Evolutionary conservation across 352 stramenopile species (phyloP).

Genomic region (Saprolegnia diclina): DNA sequence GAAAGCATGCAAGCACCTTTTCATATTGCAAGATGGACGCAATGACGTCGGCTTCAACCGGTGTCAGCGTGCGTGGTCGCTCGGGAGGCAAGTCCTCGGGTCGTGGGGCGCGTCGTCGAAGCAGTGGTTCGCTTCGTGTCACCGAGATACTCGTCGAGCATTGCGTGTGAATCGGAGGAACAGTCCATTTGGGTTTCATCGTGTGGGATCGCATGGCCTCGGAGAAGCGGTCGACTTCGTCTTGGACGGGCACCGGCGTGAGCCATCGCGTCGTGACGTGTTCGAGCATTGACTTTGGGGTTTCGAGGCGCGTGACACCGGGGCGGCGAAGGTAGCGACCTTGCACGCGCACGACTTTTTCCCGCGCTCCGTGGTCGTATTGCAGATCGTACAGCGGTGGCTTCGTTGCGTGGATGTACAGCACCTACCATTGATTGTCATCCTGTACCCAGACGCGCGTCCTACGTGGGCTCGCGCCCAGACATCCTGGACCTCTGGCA

Average conservation of each 20-base stretch:
- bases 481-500: neutral
- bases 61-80: neutral
- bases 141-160: too few species aligned
- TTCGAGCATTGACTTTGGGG: neutral
- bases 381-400: neutral
- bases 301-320: neutral
- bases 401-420: neutral
- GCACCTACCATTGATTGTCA: neutral
- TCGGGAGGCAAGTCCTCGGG: neutral
- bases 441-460: neutral
- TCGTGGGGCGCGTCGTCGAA: neutral
- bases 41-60: conserved; percentile 3
- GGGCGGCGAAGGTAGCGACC: neutral
- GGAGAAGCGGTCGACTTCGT: neutral
- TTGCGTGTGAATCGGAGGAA: neutral
- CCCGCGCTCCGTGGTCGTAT: neutral
- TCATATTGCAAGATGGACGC: conserved; percentile 5
- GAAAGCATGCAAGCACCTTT: neutral
- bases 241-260: neutral
- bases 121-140: too few species aligned
- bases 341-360: neutral
- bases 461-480: neutral
- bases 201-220: neutral
- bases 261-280: neutral
- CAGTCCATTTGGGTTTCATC: neutral